Base-by-base conservation (phyloP, 2,329 filamentous ascomycete species). In the Phyllosticta citribraziliensis region DNA sequence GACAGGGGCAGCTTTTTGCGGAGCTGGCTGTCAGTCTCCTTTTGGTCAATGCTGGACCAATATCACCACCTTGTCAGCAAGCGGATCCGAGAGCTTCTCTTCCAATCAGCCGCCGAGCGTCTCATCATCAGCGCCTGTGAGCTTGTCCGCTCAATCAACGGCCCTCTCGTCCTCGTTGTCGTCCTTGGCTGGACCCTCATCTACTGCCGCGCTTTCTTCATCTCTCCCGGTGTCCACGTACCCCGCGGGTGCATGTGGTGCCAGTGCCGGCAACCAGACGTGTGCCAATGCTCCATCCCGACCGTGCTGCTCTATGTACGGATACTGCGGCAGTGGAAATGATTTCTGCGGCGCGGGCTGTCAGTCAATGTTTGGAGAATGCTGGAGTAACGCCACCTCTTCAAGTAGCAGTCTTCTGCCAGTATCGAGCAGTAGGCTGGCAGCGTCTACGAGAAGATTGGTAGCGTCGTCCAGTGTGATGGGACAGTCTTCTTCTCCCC, bases 1-100 rank as follows among this genome's bases (percentile, higher is more conserved):
- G 14, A 35, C 14, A 33, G 58, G 40, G 5, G 68, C 66, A 35
- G 66, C 68, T 27, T 71, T 75, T 62, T 77, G 76, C 64, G 69
- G 68, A 11, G 70, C 19, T 6, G 20, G 57, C 0, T 58, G 57
- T 20, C 51, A 54, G 51, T 5, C 10, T 2, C 19, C 27, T 4
- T 58, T 54, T 20, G 57, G 57, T 5, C 17, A 17, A 19, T 58
- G 56, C 47, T 14, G 14, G 11, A 5, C 33, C 11, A 40, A 12
- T 5, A 14, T 5, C 11, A 14, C 33, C 2, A 17, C 33, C 10
- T 40, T 11, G 2, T 40, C 33, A 6, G 27, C 5, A 10, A 10
- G 27, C 1, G 27, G 6, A 4, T 30, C 27, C 27, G 27, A 8
- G 9, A 30, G 27, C 27, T 30, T 10, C 6, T 30, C 27, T 10